These are phyloP conservation scores for Ploettnerulaceae sp. DNA, from an alignment of 2,329 filamentous ascomycete genomes.

Conservation along the genomic window DNA sequence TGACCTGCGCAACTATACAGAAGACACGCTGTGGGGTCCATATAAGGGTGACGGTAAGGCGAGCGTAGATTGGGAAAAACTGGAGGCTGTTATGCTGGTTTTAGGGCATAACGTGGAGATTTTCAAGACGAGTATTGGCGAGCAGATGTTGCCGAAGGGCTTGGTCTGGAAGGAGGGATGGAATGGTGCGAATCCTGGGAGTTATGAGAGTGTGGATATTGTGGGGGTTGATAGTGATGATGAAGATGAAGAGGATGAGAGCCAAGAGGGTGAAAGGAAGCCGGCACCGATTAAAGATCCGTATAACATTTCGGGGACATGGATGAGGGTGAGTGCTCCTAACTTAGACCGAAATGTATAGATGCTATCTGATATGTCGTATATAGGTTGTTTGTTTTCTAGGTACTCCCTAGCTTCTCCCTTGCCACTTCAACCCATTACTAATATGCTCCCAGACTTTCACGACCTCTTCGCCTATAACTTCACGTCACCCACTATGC, in stretches of 20 bases:
- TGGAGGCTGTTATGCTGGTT: slow-evolving; percentile 69
- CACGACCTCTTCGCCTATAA: slow-evolving; percentile 70
- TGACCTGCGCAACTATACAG: slow-evolving; percentile 64
- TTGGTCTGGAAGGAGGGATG: slow-evolving; percentile 7
- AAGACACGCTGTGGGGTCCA: slow-evolving; percentile 62
- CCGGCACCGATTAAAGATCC: slow-evolving; percentile 51
- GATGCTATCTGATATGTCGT: slow-evolving; percentile 3
- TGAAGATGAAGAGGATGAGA: not conserved
- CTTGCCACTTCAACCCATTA: slow-evolving; percentile 30
- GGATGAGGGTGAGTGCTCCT: slow-evolving; percentile 53
- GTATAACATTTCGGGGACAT: slow-evolving; percentile 66
- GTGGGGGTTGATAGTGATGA: not conserved
- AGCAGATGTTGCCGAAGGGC: slow-evolving; percentile 1
- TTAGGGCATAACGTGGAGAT: slow-evolving; percentile 56
- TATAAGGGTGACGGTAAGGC: slow-evolving; percentile 59
- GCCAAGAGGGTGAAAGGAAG: not conserved
- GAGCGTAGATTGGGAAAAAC: slow-evolving; percentile 72
- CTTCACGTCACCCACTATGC: slow-evolving; percentile 47
- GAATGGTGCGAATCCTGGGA: slow-evolving; percentile 15
- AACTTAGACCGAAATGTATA: not conserved
- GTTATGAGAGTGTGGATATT: slow-evolving; percentile 3
- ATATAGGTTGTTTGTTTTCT: slow-evolving; percentile 42
- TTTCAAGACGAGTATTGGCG: slow-evolving; percentile 33
- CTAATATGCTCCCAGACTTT: slow-evolving; percentile 54
- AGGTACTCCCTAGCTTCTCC: slow-evolving; percentile 27